Conservation (phyloP, 2,329 filamentous ascomycete species). For the Aspergillus brasiliensis region DNA sequence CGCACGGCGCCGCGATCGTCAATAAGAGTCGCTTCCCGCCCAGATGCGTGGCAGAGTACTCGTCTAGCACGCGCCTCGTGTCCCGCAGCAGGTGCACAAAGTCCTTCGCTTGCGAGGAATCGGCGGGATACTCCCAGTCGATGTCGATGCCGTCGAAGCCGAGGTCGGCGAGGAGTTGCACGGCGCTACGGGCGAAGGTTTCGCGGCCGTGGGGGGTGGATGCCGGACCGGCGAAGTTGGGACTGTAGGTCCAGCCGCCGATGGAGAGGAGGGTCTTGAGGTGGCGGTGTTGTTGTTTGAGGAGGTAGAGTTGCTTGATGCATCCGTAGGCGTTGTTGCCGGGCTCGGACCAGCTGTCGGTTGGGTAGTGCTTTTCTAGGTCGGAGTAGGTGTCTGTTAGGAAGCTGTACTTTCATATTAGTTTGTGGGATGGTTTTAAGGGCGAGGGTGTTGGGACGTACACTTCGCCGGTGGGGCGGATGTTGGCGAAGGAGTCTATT, state of each 20-base stretch:
- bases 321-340: constrained; percentile 76
- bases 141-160: constrained; percentile 61
- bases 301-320: constrained; percentile 72
- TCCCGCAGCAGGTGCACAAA: constrained; percentile 36
- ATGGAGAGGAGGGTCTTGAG: constrained; percentile 80
- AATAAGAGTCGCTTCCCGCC: constrained; percentile 45
- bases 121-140: constrained; percentile 43
- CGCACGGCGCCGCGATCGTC: constrained; percentile 45
- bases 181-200: constrained; percentile 67
- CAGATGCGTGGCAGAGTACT: background rate
- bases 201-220: constrained; percentile 60
- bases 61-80: constrained; percentile 27
- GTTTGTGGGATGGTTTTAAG: background rate
- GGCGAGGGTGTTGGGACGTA: constrained; percentile 49
- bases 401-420: background rate
- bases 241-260: constrained; percentile 75
- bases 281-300: constrained; percentile 75
- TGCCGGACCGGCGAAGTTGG: constrained; percentile 70
- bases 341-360: constrained; percentile 65
- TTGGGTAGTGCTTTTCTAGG: constrained; percentile 66
- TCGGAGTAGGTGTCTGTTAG: constrained; percentile 69
- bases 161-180: constrained; percentile 73
- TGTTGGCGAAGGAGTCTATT: constrained; percentile 77
- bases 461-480: constrained; percentile 76
- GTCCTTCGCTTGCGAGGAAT: constrained; percentile 35